Conservation (phyloP, 345 rosid species). For the Citrus medica region DNA sequence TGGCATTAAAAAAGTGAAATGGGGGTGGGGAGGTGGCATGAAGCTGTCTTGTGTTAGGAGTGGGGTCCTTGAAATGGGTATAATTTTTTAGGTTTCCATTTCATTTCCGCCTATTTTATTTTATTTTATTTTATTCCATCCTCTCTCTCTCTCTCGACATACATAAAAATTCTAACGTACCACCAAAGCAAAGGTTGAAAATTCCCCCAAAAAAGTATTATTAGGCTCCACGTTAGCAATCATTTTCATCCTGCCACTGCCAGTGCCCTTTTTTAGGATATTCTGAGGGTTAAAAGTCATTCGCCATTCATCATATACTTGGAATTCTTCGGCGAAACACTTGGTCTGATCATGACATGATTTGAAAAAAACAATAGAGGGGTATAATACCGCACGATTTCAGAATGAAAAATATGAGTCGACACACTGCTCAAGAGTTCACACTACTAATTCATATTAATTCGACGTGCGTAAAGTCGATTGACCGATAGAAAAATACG, state of each 20-base stretch:
- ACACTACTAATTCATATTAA: no score
- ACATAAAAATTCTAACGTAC: slow-evolving; percentile 19
- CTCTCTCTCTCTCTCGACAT: neutral
- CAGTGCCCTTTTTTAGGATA: neutral
- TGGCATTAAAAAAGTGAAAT: neutral
- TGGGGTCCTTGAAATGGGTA: slow-evolving; percentile 1
- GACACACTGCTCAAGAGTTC: no score
- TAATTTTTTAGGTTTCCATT: neutral
- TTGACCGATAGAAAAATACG: no score
- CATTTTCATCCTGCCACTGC: slow-evolving; percentile 6
- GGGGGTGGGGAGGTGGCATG: neutral
- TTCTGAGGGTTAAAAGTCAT: neutral
- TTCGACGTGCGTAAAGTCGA: no score
- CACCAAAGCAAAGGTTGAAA: slow-evolving; percentile 28
- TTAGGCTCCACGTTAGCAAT: slow-evolving; percentile 4
- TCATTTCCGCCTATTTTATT: neutral
- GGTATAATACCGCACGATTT: no score
- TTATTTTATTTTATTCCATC: neutral
- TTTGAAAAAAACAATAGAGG: no score
- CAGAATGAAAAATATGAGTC: no score
- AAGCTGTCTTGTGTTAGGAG: slow-evolving; percentile 14
- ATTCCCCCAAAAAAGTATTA: slow-evolving; percentile 1
- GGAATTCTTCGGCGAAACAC: neutral
- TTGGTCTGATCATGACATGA: no score
- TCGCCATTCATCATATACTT: neutral